Evolutionary conservation across 208 protist species (phyloP), one percentile per base, ranked within the genome.

Genomic region (Plasmodiophora brassicae): DNA sequence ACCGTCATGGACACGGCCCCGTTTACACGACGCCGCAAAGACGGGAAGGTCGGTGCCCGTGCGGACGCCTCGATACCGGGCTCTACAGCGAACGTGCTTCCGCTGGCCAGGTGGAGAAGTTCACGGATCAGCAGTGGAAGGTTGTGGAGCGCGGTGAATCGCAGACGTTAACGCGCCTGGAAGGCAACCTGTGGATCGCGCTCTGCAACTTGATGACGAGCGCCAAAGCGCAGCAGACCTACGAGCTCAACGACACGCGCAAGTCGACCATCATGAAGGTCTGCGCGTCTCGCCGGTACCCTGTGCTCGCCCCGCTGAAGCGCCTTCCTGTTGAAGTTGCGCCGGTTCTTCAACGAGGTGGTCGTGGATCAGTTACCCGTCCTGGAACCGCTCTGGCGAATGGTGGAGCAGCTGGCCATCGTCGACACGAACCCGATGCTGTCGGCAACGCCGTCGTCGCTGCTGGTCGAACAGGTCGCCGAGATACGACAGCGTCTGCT

Each of bases 341-440:
- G 44, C 28, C 45, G 50, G 50, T 86, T 86, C 50, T 86, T 86
- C 46, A 86, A 65, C 50, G 46, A 53, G 28, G n/a, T 86, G 5
- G 10, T 65, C 10, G 36, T 86, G 1, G 84, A 86, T 57, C 84
- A 86, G n/a, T n/a, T 86, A 32, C 84, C 84, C 28, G 44, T 86
- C 1, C 50, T 86, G 84, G 84, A 71, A 65, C 28, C 10, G 20
- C 10, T 86, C 25, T 71, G 50, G 50, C 45, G 84, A 32, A 32
- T 5, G 28, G 45, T 86, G 20, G 84, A 86, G 28, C 46, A 86
- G n/a, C 50, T 86, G 35, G 5, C 28, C 36, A 71, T 86, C 25
- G 25, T 44, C 25, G 50, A n/a, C 20, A 54, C 36, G 28, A n/a
- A 25, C 10, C 25, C 71, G 22, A 22, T 41, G 22, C 46, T 71